phyloP scores from a whole-genome alignment of 2,329 filamentous ascomycete species.

The Talaromyces verruculosus region DNA sequence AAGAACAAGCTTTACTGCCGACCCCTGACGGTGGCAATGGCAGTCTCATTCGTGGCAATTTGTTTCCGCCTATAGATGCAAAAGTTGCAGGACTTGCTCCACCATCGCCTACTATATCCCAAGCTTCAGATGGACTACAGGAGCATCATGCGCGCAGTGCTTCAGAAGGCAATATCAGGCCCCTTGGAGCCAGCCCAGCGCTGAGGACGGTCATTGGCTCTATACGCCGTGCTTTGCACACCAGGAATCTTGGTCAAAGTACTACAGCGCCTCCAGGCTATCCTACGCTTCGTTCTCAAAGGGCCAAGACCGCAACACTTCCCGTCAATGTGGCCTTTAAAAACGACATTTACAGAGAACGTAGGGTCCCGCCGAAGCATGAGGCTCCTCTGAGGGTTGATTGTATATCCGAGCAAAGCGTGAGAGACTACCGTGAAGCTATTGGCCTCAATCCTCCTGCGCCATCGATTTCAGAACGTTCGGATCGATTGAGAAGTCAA shows the following conservation, averaged over 20 bases:
- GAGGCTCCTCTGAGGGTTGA: constrained; percentile 69
- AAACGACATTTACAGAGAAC: constrained; percentile 46
- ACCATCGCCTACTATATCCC: constrained; percentile 45
- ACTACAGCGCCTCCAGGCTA: constrained; percentile 38
- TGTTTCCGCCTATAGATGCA: constrained; percentile 78
- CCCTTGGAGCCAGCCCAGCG: constrained; percentile 53
- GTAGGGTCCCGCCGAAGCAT: constrained; percentile 34
- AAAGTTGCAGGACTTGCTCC: constrained; percentile 69
- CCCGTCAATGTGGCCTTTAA: constrained; percentile 48
- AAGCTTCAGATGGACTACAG: constrained; percentile 30
- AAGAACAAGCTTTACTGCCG: constrained; percentile 52
- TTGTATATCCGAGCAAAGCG: constrained; percentile 72
- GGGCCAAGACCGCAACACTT: constrained; percentile 43
- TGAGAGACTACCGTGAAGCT: constrained; percentile 75
- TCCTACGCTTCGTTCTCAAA: constrained; percentile 34
- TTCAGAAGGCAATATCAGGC: constrained; percentile 30
- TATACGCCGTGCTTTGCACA: constrained; percentile 78
- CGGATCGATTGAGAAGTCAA: constrained; percentile 8
- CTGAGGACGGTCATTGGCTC: constrained; percentile 86
- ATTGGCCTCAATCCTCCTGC: constrained; percentile 62
- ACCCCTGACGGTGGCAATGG: constrained; percentile 72
- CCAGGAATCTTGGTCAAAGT: constrained; percentile 43
- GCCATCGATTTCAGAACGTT: constrained; percentile 10
- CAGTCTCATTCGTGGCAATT: constrained; percentile 80
- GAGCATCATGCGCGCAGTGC: constrained; percentile 33